Evolutionary conservation across 768 basidiomycete genomes (phyloP), one percentile per base, ranked within the genome.

Genomic region (Trametes cingulata): DNA sequence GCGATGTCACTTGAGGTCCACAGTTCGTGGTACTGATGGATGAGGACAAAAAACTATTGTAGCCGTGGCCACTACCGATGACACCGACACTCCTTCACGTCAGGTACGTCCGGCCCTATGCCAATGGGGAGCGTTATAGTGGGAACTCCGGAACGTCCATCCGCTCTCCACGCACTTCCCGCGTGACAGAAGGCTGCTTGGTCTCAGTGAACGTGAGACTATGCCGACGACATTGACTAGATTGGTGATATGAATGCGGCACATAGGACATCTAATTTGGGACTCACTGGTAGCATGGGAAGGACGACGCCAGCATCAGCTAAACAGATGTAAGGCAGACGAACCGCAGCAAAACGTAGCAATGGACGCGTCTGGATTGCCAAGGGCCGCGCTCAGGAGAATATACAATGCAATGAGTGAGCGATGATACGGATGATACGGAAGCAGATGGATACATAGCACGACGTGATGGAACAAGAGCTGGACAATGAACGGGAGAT

Each of bases 361-460:
- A 19, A 52, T 19, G 27, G 10, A 49, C 22, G 42, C 19, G 37
- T 27, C 20, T 42, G 27, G 15, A 50, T 51, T 58, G 22, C 24
- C 20, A 24, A 48, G n/a, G 40, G 24, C 25, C n/a, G 35, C 15
- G 20, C 13, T 45, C 20, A 48, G 49, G 41, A 36, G 33, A 51
- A 39, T 41, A 43, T 62, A 61, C 59, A 59, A 59, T 59, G 60
- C 43, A 56, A 54, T 20, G 45, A 39, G 41, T 10, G 48, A 52
- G 42, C 47, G 27, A 58, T 19, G 33, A 58, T 27, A 57, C 20
- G 53, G 27, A 58, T 19, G 33, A 58, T 27, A 57, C 20, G 53
- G 39, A 42, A 47, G 42, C n/a, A 37, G 48, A 55, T 61, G 48
- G 58, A 17, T 60, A 60, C 53, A 54, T 39, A 56, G 58, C 43